phyloP scores from a whole-genome alignment of 1,139 yeast species.

The Geotrichum macrosporum region DNA sequence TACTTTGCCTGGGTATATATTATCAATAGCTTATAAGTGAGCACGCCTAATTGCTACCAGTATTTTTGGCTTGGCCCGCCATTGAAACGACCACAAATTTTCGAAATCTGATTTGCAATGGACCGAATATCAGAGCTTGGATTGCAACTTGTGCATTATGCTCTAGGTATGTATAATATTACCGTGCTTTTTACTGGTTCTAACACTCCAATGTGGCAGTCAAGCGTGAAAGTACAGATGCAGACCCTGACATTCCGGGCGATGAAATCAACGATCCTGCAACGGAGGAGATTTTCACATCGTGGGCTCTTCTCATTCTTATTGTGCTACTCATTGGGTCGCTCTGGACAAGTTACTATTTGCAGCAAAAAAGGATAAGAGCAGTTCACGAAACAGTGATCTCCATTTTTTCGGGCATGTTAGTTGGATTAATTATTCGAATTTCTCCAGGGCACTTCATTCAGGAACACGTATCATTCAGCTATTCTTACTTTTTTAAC shows the following conservation, averaged over 20 bases:
- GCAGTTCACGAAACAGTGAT: slow-evolving; percentile 95
- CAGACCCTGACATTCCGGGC: slow-evolving; percentile 43
- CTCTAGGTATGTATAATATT: background rate
- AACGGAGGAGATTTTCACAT: slow-evolving; percentile 90
- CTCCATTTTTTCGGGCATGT: slow-evolving; percentile 93
- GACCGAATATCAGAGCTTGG: background rate
- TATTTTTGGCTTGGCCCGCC: too few relatives aligned
- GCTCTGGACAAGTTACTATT: slow-evolving; percentile 87
- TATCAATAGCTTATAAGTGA: too few relatives aligned
- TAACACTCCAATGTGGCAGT: slow-evolving; percentile 1
- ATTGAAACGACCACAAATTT: too few relatives aligned
- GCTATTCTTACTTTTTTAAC: slow-evolving; percentile 88
- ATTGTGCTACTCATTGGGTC: slow-evolving; percentile 77
- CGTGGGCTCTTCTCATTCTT: slow-evolving; percentile 93
- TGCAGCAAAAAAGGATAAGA: slow-evolving; percentile 85
- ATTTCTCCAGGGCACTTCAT: slow-evolving; percentile 93
- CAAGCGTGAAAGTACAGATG: slow-evolving; percentile 39
- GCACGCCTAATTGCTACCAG: too few relatives aligned
- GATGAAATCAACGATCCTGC: slow-evolving; percentile 77
- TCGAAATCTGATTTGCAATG: background rate
- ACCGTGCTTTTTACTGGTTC: too few relatives aligned
- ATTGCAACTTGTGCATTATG: background rate
- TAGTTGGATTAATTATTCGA: slow-evolving; percentile 84
- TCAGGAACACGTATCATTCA: slow-evolving; percentile 93
- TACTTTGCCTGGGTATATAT: too few relatives aligned